Evolutionary conservation across 371 early-diverging fungal species (phyloP).

Genomic region (Mortierella sp.): DNA sequence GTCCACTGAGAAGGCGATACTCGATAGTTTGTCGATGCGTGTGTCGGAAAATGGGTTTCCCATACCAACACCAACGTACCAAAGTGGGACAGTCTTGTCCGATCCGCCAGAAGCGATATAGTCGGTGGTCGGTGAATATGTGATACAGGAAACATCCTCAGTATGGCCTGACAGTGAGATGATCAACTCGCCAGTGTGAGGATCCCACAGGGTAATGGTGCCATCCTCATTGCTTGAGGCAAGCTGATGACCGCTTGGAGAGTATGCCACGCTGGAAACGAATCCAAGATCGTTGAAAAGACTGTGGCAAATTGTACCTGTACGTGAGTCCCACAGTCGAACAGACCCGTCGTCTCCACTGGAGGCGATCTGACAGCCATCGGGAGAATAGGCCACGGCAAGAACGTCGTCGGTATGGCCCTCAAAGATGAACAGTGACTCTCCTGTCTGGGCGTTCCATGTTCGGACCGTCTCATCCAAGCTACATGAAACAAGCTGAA

Average conservation of each 20-base stretch:
- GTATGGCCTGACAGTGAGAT: background rate
- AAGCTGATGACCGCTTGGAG: background rate
- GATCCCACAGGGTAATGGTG: background rate
- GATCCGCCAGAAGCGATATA: constrained; percentile 12
- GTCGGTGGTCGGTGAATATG: background rate
- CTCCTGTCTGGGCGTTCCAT: constrained; percentile 6
- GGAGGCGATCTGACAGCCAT: constrained; percentile 5
- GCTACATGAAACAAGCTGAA: constrained; percentile 14
- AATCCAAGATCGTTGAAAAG: background rate
- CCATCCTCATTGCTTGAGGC: background rate
- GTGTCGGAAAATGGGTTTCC: too few relatives aligned
- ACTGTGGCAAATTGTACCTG: background rate
- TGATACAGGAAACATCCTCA: background rate
- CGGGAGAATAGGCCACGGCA: constrained; percentile 9
- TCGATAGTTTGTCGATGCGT: too few relatives aligned
- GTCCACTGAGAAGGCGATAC: too few relatives aligned
- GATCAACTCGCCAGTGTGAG: background rate
- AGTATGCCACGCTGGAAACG: constrained; percentile 1
- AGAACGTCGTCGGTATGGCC: background rate
- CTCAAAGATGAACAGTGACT: background rate
- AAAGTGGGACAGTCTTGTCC: constrained; percentile 15
- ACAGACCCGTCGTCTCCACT: background rate
- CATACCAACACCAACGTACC: too few relatives aligned
- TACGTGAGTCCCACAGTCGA: constrained; percentile 8
- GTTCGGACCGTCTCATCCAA: constrained; percentile 4